Conservation (phyloP, 441 rosid genomes). For the Populus trichocarpa region DNA sequence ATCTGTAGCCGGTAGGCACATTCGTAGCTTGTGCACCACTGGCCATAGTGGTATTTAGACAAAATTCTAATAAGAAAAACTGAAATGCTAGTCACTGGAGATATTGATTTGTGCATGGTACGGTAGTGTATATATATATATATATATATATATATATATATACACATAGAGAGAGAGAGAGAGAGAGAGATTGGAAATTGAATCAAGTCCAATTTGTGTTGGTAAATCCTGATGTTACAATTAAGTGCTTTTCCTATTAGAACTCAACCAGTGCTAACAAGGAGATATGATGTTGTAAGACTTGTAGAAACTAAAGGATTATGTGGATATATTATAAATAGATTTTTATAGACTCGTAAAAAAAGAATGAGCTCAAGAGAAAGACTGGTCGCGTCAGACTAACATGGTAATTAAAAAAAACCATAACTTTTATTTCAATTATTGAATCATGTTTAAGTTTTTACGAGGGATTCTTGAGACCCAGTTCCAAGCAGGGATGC, state of each 20-base stretch:
- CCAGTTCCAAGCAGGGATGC: too few species aligned
- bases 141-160: too few species aligned
- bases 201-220: not conserved
- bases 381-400: rapidly evolving
- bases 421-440: rapidly evolving
- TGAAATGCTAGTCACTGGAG: not conserved
- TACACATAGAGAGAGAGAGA: not conserved
- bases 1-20: not conserved
- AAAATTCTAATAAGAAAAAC: not conserved
- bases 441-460: too few species aligned
- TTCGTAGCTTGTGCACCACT: not conserved
- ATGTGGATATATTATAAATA: too few species aligned
- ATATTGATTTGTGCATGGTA: not conserved
- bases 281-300: too few species aligned
- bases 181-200: not conserved
- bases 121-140: not conserved
- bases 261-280: too few species aligned
- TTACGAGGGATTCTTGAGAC: too few species aligned
- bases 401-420: too few species aligned
- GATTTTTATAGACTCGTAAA: too few species aligned
- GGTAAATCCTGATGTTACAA: not conserved
- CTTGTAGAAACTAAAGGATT: too few species aligned
- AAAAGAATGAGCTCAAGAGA: too few species aligned
- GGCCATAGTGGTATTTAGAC: not conserved
- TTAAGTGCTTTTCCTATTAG: not conserved